Evolutionary conservation across 1,139 yeast species (phyloP), one percentile per base, ranked within the genome.

Genomic region (Sugiyamaella grinbergsii): DNA sequence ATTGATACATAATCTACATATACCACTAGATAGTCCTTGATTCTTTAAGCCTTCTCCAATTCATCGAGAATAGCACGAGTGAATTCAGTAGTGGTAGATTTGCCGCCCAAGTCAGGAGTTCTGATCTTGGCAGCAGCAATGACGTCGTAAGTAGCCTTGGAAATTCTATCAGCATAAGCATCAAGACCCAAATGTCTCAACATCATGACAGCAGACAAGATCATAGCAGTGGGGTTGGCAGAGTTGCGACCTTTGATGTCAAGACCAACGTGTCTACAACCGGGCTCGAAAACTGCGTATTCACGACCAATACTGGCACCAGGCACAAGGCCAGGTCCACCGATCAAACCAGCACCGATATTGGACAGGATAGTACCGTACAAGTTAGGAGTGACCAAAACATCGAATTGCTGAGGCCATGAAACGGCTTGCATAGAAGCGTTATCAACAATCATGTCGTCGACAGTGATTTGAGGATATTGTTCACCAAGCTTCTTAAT

Each of bases 371-470:
- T 93, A 68, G 96, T 85, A 76, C 98, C 98, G 80, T 93, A 93
- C 77, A 93, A 81, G 80, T 93, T 91, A 62, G 98, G 98, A 62
- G 97, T 90, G 59, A 93, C 98, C 74, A 93, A 80, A 53, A 93
- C 98, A 71, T 93, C 98, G 67, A 91, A 93, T 77, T 93, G 98
- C 74, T 91, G 96, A 63, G 98, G 98, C 74, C 85, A 81, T 55
- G 98, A 91, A 59, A 93, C 98, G 54, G 97, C 97, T 79, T 93
- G 98, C 98, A 93, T 93, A 59, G 97, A 88, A 56, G 98, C 97
- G 70, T 93, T 93, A 77, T 93, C 98, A 64, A 93, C 98, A 76
- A 93, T 93, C 82, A 93, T 87, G 74, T 91, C 96, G 71, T 82
- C 83, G 63, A 84, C 90, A 61, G 79, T 80, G 61, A 93, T 81